Conservation (phyloP, 2,329 filamentous ascomycete species). For the Arachnomyces sp. region DNA sequence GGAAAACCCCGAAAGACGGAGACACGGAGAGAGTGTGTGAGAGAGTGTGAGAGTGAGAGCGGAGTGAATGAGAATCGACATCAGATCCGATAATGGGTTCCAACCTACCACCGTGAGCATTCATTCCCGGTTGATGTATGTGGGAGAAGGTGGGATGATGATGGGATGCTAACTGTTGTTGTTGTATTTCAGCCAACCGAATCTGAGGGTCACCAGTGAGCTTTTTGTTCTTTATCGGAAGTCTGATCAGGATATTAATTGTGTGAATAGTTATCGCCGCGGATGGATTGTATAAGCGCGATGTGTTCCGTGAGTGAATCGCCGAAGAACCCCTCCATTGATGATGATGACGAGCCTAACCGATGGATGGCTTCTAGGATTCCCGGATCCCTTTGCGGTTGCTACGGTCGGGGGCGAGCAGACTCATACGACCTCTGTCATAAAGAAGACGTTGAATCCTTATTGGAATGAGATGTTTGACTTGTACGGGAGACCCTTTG, state of each 20-base stretch:
- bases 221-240: conserved; percentile 18
- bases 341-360: not conserved
- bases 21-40: not conserved
- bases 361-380: conserved; percentile 52
- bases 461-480: conserved; percentile 99
- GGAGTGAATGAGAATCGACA: not conserved
- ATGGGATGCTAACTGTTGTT: conserved; percentile 20
- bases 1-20: conserved; percentile 3
- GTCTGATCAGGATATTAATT: conserved; percentile 10
- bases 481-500: conserved; percentile 56
- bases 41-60: not conserved
- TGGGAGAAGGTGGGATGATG: conserved; percentile 8
- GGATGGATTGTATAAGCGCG: conserved; percentile 96
- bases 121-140: conserved; percentile 10
- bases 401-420: conserved; percentile 96
- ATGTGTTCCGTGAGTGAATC: conserved; percentile 83
- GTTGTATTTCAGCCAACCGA: conserved; percentile 57
- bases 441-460: conserved; percentile 96
- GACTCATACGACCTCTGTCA: conserved; percentile 94
- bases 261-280: conserved; percentile 77
- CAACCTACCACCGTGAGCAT: conserved; percentile 56
- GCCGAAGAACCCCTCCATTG: conserved; percentile 9
- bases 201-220: conserved; percentile 87
- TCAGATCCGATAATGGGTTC: conserved; percentile 44
- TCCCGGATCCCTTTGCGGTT: conserved; percentile 95